Evolutionary conservation across 305 asterid genomes (phyloP).

Genomic region (Fraxinus platypoda): DNA sequence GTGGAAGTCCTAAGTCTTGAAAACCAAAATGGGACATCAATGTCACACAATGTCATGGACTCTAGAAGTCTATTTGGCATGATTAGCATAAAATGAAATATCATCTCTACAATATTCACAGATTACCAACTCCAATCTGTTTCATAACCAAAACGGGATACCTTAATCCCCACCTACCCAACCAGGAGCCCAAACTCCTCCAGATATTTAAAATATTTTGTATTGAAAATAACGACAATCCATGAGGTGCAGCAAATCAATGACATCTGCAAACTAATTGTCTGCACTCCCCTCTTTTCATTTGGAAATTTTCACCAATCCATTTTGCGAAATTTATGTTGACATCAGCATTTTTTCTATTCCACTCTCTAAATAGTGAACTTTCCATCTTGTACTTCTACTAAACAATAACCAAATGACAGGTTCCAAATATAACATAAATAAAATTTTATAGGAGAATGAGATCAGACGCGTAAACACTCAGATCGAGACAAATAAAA

Average conservation of each 20-base stretch:
- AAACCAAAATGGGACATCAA: background rate
- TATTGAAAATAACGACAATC: background rate
- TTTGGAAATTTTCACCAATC: background rate
- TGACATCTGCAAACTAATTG: background rate
- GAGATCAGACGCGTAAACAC: background rate
- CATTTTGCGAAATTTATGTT: background rate
- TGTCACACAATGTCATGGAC: background rate
- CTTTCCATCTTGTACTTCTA: background rate
- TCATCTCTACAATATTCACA: background rate
- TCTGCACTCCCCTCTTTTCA: background rate
- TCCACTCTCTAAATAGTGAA: background rate
- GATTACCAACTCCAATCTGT: background rate
- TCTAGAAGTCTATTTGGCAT: background rate
- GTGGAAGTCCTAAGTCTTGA: constrained; percentile 26
- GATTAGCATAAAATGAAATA: background rate
- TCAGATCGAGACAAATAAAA: background rate
- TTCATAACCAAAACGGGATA: constrained; percentile 14
- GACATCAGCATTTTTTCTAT: background rate
- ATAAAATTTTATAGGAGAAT: background rate
- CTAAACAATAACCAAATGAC: constrained; percentile 14
- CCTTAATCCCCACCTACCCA: constrained; percentile 2
- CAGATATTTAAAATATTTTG: background rate
- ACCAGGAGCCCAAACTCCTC: background rate
- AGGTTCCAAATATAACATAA: background rate
- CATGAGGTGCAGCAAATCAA: background rate